These are phyloP conservation scores for Collybia mongolica DNA, from an alignment of 768 basidiomycete genomes.

Conservation along the genomic window DNA sequence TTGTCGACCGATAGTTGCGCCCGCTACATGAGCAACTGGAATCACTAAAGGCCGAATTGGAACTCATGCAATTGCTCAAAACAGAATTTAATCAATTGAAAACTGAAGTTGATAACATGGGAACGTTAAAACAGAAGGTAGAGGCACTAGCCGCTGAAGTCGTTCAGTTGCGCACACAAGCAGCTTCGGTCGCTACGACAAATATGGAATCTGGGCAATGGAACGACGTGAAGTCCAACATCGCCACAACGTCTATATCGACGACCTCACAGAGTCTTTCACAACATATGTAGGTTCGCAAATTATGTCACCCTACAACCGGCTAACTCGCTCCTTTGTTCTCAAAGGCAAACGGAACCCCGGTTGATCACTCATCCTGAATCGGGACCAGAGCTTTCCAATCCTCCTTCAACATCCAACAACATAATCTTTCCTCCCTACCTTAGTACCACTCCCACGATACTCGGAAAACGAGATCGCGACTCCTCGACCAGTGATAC, in stretches of 20 bases:
- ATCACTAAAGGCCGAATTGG: conserved; percentile 44
- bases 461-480: conserved; percentile 68
- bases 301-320: background rate
- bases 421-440: conserved; percentile 19
- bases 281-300: too few relatives aligned
- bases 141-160: conserved; percentile 29
- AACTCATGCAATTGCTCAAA: conserved; percentile 30
- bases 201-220: conserved; percentile 21
- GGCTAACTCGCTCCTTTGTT: background rate
- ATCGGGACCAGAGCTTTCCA: too few relatives aligned
- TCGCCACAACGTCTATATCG: background rate
- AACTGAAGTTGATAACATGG: conserved; percentile 30
- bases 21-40: conserved; percentile 53
- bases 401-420: background rate
- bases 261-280: too few relatives aligned
- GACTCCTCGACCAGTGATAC: conserved; percentile 44
- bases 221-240: conserved; percentile 9
- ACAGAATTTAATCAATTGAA: conserved; percentile 31
- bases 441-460: conserved; percentile 41
- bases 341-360: background rate
- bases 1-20: conserved; percentile 34
- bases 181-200: conserved; percentile 15
- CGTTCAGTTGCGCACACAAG: conserved; percentile 24
- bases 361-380: too few relatives aligned
- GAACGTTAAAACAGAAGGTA: conserved; percentile 33